phyloP scores from a whole-genome alignment of 495 filamentous ascomycete species.

The Geopyxis carbonaria region DNA sequence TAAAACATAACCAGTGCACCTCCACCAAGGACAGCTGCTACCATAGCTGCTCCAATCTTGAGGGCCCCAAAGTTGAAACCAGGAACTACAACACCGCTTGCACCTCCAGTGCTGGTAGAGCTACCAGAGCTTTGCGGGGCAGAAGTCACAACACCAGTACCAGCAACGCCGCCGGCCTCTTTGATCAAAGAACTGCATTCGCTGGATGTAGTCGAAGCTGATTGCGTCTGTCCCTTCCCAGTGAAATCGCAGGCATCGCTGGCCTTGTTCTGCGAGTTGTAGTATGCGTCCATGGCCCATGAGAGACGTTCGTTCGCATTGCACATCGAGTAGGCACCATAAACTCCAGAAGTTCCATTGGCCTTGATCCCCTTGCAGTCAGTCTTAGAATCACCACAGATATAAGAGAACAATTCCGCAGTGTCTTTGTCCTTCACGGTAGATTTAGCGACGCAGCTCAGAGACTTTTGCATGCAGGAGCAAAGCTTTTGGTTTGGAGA shows the following conservation, averaged over 20 bases:
- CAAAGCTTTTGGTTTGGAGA: constrained; percentile 59
- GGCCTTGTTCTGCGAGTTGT: constrained; percentile 40
- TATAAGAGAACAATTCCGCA: constrained; percentile 48
- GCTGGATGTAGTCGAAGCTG: constrained; percentile 32
- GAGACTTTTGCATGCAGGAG: constrained; percentile 56
- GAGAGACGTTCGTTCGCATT: constrained; percentile 55
- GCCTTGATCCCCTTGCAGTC: constrained; percentile 53
- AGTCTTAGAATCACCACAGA: constrained; percentile 44
- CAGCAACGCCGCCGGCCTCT: constrained; percentile 42
- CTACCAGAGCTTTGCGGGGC: constrained; percentile 32
- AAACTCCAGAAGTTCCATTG: constrained; percentile 55
- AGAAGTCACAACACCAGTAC: constrained; percentile 47
- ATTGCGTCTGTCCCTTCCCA: constrained; percentile 39
- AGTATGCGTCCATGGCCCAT: constrained; percentile 71
- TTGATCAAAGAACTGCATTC: constrained; percentile 38
- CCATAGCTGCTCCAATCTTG: constrained; percentile 18
- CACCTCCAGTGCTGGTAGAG: constrained; percentile 31
- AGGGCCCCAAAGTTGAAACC: constrained; percentile 12
- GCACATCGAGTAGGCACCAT: constrained; percentile 89
- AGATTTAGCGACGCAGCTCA: constrained; percentile 49
- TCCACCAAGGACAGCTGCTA: constrained; percentile 17
- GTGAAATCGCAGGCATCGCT: constrained; percentile 58
- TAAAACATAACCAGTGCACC: constrained; percentile 4
- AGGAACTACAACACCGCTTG: constrained; percentile 24
- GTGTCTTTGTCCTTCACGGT: constrained; percentile 36